phyloP scores from a whole-genome alignment of 805 yeast species.

The Candida peoriensis region DNA sequence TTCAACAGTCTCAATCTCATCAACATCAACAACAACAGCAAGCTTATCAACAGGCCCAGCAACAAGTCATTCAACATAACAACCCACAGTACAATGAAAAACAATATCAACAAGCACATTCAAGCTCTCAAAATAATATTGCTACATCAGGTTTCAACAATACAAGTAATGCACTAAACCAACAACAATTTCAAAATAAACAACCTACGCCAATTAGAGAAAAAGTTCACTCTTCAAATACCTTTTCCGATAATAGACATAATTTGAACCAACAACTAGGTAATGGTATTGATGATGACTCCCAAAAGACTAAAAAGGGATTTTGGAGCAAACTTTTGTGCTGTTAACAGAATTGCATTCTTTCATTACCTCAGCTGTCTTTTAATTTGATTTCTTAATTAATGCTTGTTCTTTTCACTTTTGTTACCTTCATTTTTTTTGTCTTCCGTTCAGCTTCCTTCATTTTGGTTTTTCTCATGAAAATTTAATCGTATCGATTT shows the following conservation, averaged over 20 bases:
- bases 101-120: conserved; percentile 7
- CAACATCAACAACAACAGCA: conserved; percentile 17
- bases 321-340: conserved; percentile 23
- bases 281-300: conserved; percentile 12
- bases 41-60: conserved; percentile 13
- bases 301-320: conserved; percentile 17
- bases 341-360: conserved; percentile 11
- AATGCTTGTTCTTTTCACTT: too few relatives aligned
- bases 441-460: too few relatives aligned
- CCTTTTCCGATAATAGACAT: conserved; percentile 12
- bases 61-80: conserved; percentile 12
- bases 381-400: too few relatives aligned
- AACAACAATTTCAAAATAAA: conserved; percentile 26
- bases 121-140: conserved; percentile 5
- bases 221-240: conserved; percentile 19
- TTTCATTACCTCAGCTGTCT: too few relatives aligned
- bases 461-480: too few relatives aligned
- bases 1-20: conserved; percentile 17
- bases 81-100: conserved; percentile 3
- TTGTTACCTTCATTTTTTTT: too few relatives aligned
- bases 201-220: conserved; percentile 27
- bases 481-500: too few relatives aligned
- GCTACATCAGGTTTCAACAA: conserved; percentile 12
- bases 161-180: conserved; percentile 21
- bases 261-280: conserved; percentile 12